phyloP scores from a whole-genome alignment of 2,329 filamentous ascomycete species.

The Monosporascus ibericus region DNA sequence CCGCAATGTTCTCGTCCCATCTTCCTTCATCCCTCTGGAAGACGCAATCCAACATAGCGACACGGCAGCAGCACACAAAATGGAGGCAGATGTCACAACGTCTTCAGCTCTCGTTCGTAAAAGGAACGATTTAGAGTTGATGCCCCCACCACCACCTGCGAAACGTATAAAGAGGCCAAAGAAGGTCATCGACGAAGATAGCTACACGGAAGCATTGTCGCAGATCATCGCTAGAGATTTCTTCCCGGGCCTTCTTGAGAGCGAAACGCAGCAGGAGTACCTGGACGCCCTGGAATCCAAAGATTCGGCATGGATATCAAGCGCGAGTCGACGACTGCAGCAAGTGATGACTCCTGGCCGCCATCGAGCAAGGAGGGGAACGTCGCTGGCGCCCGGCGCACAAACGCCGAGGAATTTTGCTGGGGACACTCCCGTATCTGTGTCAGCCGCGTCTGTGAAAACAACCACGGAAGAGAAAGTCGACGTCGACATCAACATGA shows the following conservation, averaged over 20 bases:
- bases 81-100: slow-evolving; percentile 28
- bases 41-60: too few species aligned
- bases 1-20: too few species aligned
- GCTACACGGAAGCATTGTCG: slow-evolving; percentile 83
- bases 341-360: slow-evolving; percentile 79
- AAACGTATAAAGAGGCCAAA: slow-evolving; percentile 91
- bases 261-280: slow-evolving; percentile 84
- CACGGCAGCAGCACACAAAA: slow-evolving; percentile 14
- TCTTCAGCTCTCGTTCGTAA: slow-evolving; percentile 62
- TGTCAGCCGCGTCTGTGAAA: slow-evolving; percentile 34
- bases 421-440: slow-evolving; percentile 68
- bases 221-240: slow-evolving; percentile 96
- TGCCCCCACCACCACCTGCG: slow-evolving; percentile 77
- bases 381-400: slow-evolving; percentile 26
- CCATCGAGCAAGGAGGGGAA: slow-evolving; percentile 25
- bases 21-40: too few species aligned
- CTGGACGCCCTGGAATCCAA: slow-evolving; percentile 84
- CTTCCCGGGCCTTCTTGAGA: slow-evolving; percentile 85
- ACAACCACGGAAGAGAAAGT: slow-evolving; percentile 32
- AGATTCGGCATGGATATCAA: slow-evolving; percentile 79
- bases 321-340: slow-evolving; percentile 64
- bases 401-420: slow-evolving; percentile 61
- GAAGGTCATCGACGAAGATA: slow-evolving; percentile 86
- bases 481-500: slow-evolving; percentile 68
- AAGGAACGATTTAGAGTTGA: slow-evolving; percentile 61